Base-by-base conservation (phyloP, 73 alveolate species). In the Halteria grandinella region DNA sequence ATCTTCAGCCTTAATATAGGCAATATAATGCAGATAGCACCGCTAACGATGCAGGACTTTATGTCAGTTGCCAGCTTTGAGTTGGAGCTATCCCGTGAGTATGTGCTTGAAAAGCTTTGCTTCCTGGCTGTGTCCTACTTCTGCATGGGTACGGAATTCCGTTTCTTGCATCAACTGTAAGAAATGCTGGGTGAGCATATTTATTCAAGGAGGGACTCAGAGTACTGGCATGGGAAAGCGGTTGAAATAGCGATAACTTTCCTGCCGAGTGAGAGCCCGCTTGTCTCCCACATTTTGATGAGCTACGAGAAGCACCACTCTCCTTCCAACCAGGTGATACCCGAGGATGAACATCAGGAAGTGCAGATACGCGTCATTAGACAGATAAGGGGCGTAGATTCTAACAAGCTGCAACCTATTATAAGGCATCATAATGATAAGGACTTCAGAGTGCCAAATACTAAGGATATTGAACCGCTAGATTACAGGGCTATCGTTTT, bases 151-250 rank as follows among this genome's bases (percentile, higher is more conserved):
- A 94, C 97, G 47, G 98, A 94, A 69, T 83, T 75, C 25, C 73
- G 98, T 75, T 89, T 94, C 55, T 74, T 94, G 47, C 85, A 85
- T 37, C 75, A 87, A 29, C 86, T 85, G 40, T 83, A 92, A 88
- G 89, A 52, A 29, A 70, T 48, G 83, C 48, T 28, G 59, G 85
- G 86, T 31, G 83, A 33, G 50, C 73, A 54, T 55, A 82, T 55
- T 43, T 54, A 34, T 51, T 47, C 53, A 85, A 89, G 77, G 83
- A 92, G 81, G 52, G 86, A 70, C 84, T 85, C 88, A 76, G 95
- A 94, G 59, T 85, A 75, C 66, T 94, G 92, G 91, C 98, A 94
- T 71, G 91, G 88, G 55, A 87, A 85, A 69, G 96, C 98, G 12
- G 89, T 94, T 5, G 97, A 91, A 60, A 85, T 94, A 53, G 91